Base-by-base conservation (phyloP, 495 filamentous ascomycete species). In the Penicillium coprophilum region DNA sequence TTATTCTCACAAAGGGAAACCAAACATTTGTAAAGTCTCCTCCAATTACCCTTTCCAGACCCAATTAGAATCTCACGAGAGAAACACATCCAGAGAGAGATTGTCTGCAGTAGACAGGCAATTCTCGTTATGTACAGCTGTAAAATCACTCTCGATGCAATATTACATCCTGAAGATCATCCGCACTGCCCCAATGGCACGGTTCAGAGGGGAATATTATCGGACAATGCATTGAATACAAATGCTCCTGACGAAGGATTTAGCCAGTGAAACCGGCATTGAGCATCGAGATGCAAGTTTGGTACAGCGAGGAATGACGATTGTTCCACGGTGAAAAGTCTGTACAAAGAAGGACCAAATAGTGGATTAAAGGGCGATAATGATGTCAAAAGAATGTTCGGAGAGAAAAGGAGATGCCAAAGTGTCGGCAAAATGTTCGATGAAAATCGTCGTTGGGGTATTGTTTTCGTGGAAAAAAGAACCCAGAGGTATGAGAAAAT, bases 81-180 rank as follows among this genome's bases (percentile, higher is more conserved):
- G 43, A 28, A n/a, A 50, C 45, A 41, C 34, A 34, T 27, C 58
- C 58, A 56, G 55, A 55, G 57, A 61, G 61, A 63, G 60, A 56
- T 50, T 31, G 15, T 56, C 60, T 56, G 50, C 50, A 57, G 60
- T 46, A 55, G 52, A 50, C 47, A 48, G 32, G 15, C 28, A 28
- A 51, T 46, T 54, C 51, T 56, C 53, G 55, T 38, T 74, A 74
- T 76, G 71, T 74, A 76, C 71, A 73, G 69, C 65, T 68, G 73
- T 67, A 69, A 57, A 50, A 65, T 55, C 65, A 61, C 46, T 61
- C 61, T 51, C 55, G 48, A 60, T 64, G 53, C 51, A 34, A 46
- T 20, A 61, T 60, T 40, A 50, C 17, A 43, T 58, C 53, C 34
- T 32, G 54, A 46, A 49, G 24, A 40, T 38, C 39, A 36, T 43